Conservation (phyloP, 768 basidiomycete species). For the Trametes coccinea region DNA sequence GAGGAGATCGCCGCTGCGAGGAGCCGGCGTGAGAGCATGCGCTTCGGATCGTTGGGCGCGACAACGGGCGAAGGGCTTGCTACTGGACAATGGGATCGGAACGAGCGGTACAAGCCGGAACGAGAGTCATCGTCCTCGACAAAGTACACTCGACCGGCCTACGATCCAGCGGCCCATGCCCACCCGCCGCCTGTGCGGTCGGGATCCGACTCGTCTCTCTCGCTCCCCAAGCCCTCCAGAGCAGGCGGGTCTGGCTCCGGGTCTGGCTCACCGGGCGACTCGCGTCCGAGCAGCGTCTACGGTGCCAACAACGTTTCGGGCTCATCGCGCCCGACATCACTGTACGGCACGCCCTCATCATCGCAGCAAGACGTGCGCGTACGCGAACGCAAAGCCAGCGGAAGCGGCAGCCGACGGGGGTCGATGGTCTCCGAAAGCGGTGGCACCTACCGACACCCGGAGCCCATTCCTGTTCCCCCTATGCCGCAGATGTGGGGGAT, state of each 20-base stretch:
- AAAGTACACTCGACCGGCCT: conserved; percentile 23
- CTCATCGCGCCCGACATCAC: conserved; percentile 54
- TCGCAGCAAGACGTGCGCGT: conserved; percentile 37
- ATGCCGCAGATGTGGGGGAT: conserved; percentile 21
- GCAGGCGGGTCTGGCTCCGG: conserved; percentile 21
- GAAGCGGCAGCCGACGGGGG: conserved; percentile 33
- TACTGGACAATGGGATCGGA: conserved; percentile 23
- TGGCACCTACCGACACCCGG: conserved; percentile 1
- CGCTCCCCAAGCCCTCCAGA: conserved; percentile 20
- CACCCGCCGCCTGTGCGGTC: conserved; percentile 17
- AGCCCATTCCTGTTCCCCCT: conserved; percentile 8
- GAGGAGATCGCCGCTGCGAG: conserved; percentile 66
- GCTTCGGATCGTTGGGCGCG: conserved; percentile 26
- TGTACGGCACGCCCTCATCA: conserved; percentile 52
- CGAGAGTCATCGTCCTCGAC: conserved; percentile 13
- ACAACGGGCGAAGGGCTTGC: conserved; percentile 27
- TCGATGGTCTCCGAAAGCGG: conserved; percentile 28
- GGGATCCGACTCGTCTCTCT: conserved; percentile 36
- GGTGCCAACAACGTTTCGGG: conserved; percentile 37
- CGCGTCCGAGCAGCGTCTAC: conserved; percentile 47
- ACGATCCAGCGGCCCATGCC: conserved; percentile 21
- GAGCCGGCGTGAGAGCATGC: conserved; percentile 54
- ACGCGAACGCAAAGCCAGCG: conserved; percentile 28
- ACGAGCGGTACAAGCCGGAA: conserved; percentile 9
- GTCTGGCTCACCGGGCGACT: conserved; percentile 55